Evolutionary conservation across 495 filamentous ascomycete genomes (phyloP).

Genomic region (Sordaria brevicollis): DNA sequence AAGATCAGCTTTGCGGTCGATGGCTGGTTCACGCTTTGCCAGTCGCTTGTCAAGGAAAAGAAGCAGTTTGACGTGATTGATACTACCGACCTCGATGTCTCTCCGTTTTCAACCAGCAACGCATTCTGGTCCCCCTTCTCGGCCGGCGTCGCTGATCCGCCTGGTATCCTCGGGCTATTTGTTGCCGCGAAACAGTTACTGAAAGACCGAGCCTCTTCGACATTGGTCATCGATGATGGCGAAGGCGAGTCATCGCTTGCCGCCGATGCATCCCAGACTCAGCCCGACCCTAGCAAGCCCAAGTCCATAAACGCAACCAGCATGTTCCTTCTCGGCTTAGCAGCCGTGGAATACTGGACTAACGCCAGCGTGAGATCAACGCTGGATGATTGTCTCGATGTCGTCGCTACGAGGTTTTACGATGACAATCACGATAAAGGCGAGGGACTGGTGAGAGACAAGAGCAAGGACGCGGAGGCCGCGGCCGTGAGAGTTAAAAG

Average conservation of each 20-base stretch:
- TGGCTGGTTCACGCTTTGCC: conserved; percentile 36
- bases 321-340: conserved; percentile 36
- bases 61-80: conserved; percentile 47
- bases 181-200: conserved; percentile 38
- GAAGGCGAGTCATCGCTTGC: too few relatives aligned
- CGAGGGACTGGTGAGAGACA: too few relatives aligned
- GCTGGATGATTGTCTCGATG: conserved; percentile 14
- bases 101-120: not conserved
- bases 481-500: not conserved
- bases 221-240: conserved; percentile 22
- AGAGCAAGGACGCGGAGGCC: not conserved
- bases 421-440: too few relatives aligned
- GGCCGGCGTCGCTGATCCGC: conserved; percentile 23
- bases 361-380: conserved; percentile 27
- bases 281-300: too few relatives aligned
- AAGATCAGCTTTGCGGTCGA: conserved; percentile 32
- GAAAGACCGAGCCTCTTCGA: conserved; percentile 24
- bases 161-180: conserved; percentile 40
- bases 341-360: conserved; percentile 41
- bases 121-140: not conserved
- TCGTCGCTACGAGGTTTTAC: not conserved
- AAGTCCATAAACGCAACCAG: conserved; percentile 35
- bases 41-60: conserved; percentile 25
- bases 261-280: too few relatives aligned
- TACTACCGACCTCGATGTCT: conserved; percentile 41